Evolutionary conservation across 1,284 basidiomycete genomes (phyloP).

Genomic region (Ustilago esculenta): DNA sequence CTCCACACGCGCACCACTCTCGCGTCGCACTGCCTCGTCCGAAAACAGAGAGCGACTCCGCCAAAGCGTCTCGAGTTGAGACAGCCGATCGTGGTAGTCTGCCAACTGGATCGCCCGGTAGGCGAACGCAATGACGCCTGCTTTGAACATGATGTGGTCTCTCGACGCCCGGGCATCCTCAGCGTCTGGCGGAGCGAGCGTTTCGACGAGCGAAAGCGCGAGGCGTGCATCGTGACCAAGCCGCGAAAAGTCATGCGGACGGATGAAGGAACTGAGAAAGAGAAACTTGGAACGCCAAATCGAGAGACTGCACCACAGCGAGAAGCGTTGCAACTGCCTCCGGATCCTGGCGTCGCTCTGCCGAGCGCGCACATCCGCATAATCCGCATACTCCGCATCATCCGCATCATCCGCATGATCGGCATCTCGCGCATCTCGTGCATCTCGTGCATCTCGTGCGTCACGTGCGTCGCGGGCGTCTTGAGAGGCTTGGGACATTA

Average conservation of each 20-base stretch:
- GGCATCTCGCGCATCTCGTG: too few relatives aligned
- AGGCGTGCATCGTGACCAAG: conserved; percentile 17
- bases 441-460: too few relatives aligned
- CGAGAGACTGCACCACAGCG: conserved; percentile 30
- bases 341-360: not conserved
- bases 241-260: conserved; percentile 17
- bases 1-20: conserved; percentile 11
- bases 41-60: conserved; percentile 21
- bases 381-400: too few relatives aligned
- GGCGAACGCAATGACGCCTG: conserved; percentile 15
- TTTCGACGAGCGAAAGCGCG: conserved; percentile 10
- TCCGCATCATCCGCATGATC: too few relatives aligned
- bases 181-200: too few relatives aligned
- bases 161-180: too few relatives aligned
- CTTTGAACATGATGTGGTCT: conserved; percentile 13
- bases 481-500: conserved; percentile 11
- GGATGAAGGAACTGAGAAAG: conserved; percentile 14
- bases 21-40: conserved; percentile 7
- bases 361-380: too few relatives aligned
- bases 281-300: conserved; percentile 22
- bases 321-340: conserved; percentile 13
- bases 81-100: conserved; percentile 14
- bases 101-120: conserved; percentile 20
- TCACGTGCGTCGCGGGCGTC: not conserved
- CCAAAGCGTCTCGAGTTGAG: conserved; percentile 19